Conservation (phyloP, 2,329 filamentous ascomycete species). For the Pestalotiopsis sp. region DNA sequence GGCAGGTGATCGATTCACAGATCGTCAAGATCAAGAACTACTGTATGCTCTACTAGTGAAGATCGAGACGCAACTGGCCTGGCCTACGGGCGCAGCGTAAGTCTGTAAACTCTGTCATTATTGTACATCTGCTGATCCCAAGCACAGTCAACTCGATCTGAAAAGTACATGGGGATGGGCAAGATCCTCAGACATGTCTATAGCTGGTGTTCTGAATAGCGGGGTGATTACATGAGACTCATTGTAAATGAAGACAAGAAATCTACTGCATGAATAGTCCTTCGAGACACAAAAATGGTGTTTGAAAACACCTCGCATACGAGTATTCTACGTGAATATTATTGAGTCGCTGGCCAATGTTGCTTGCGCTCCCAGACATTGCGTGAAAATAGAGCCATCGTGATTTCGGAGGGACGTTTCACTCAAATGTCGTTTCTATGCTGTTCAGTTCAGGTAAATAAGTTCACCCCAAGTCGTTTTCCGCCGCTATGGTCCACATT, state of each 20-base stretch:
- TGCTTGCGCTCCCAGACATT: too few species aligned
- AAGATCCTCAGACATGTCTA: not conserved
- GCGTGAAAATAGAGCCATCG: too few species aligned
- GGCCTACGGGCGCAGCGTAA: slow-evolving; percentile 8
- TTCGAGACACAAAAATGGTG: too few species aligned
- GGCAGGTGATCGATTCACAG: slow-evolving; percentile 9
- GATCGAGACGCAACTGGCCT: slow-evolving; percentile 3
- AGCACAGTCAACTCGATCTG: not conserved
- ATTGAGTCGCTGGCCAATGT: too few species aligned
- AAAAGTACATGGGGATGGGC: slow-evolving; percentile 4
- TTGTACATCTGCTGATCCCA: not conserved
- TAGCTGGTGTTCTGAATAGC: not conserved
- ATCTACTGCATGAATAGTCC: too few species aligned
- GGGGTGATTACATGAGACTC: not conserved
- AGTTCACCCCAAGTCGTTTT: not conserved
- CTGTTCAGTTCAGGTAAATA: not conserved
- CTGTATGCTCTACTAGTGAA: not conserved
- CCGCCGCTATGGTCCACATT: not conserved
- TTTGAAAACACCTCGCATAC: too few species aligned
- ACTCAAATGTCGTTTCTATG: too few species aligned
- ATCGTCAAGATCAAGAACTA: not conserved
- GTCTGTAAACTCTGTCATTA: not conserved
- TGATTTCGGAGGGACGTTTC: too few species aligned
- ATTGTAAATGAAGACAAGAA: not conserved
- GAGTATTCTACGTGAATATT: too few species aligned